Evolutionary conservation across 805 yeast genomes (phyloP), one percentile per base, ranked within the genome.

Genomic region (Priceomyces fermenticarens): DNA sequence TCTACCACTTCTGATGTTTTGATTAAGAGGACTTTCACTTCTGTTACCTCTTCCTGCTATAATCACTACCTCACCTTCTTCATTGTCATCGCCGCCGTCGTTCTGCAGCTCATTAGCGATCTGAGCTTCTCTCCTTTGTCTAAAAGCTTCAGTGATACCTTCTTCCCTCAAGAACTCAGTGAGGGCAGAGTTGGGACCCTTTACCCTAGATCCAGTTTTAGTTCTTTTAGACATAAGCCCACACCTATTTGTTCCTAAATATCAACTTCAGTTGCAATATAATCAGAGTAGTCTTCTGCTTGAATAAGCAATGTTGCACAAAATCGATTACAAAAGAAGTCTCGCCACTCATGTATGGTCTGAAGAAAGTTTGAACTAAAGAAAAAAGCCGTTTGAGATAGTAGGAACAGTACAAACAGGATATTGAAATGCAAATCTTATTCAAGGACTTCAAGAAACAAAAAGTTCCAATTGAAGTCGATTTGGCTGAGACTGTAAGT

Each of bases 381-480:
- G 36, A 57, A 53, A 27, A 45, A 48, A 15, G 43, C 30, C 14
- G 12, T 12, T 4, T 10, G 32, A 29, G 15, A 14, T 29, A 12
- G 32, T 12, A 29, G 15, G 30, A 4, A 12, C 13, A 14, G 4
- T 12, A 29, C 13, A 14, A 29, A 12, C 44, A 33, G 57, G 55
- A 1, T 53, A 23, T 40, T 29, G 39, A 32, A 46, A 89, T 88
- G 96, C 83, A 84, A 65, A 69, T 89, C 49, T 75, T 83, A 38
- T 81, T 93, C 62, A 89, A 90, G 62, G 96, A 93, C 66, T 86
- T 93, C 69, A 90, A 93, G 69, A 93, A 91, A 69, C 89, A 88
- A 60, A 85, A 82, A 60, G 79, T 90, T 62, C 77, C 88, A 23
- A 57, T 93, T 44, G 96, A 88, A 20, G 77, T 88, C 43, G 95